Evolutionary conservation across 2,329 filamentous ascomycete genomes (phyloP).

Genomic region (Fusarium brachygibbosum): DNA sequence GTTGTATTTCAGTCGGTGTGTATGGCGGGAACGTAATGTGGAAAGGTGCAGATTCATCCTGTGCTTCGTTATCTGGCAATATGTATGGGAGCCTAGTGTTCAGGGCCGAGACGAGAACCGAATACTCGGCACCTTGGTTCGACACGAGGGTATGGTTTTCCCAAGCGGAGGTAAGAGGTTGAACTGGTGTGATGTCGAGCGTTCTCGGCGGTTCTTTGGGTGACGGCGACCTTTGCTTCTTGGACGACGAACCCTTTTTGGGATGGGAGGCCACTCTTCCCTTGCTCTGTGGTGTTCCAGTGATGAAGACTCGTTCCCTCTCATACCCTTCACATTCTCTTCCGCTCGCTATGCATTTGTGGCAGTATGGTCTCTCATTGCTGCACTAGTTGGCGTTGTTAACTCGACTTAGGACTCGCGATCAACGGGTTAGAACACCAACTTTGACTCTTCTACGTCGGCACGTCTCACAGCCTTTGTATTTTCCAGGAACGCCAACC

Average conservation of each 20-base stretch:
- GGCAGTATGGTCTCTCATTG: slow-evolving; percentile 71
- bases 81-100: slow-evolving; percentile 59
- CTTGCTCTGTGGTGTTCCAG: slow-evolving; percentile 67
- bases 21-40: slow-evolving; percentile 58
- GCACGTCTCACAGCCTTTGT: slow-evolving; percentile 74
- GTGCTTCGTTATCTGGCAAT: slow-evolving; percentile 45
- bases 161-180: slow-evolving; percentile 66
- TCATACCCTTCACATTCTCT: slow-evolving; percentile 73
- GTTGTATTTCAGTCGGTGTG: slow-evolving; percentile 55
- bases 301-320: slow-evolving; percentile 73
- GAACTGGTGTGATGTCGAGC: slow-evolving; percentile 52
- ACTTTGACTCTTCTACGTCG: slow-evolving; percentile 71
- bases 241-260: slow-evolving; percentile 56
- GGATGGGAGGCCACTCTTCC: slow-evolving; percentile 71
- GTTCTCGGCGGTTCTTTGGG: slow-evolving; percentile 40
- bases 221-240: slow-evolving; percentile 49
- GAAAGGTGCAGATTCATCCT: slow-evolving; percentile 48
- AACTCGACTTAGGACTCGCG: background rate
- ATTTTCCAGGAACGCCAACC: slow-evolving; percentile 74
- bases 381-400: slow-evolving; percentile 65
- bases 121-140: slow-evolving; percentile 54
- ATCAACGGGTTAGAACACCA: slow-evolving; percentile 41
- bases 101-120: slow-evolving; percentile 61
- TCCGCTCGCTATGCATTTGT: slow-evolving; percentile 70
- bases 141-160: slow-evolving; percentile 61